A percentile compares a stretch with the other conserved stretches of the same genome.
Evolutionary conservation across 1,139 yeast species (phyloP).

Genomic region (Zygosaccharomyces sapae): DNA sequence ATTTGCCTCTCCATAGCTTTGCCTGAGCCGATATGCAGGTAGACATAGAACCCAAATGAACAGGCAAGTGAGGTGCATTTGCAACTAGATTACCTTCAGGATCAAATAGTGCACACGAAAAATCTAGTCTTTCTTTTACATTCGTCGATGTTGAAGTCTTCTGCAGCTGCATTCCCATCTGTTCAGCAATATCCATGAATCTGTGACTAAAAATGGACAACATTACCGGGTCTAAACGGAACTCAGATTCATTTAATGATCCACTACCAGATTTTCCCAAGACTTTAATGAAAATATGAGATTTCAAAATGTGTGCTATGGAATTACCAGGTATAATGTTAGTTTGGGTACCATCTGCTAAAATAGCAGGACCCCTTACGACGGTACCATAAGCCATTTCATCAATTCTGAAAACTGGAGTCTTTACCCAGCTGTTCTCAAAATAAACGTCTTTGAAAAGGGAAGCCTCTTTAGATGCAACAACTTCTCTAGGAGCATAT

Average conservation of each 20-base stretch:
- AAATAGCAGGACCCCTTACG: slow-evolving; percentile 72
- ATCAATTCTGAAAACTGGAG: slow-evolving; percentile 51
- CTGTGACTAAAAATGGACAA: slow-evolving; percentile 77
- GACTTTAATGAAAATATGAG: slow-evolving; percentile 49
- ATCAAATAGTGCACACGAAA: slow-evolving; percentile 80
- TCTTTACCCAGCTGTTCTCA: slow-evolving; percentile 47
- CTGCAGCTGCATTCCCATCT: slow-evolving; percentile 78
- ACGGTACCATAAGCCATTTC: slow-evolving; percentile 50
- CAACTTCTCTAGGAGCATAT: slow-evolving; percentile 16
- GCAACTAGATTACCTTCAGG: slow-evolving; percentile 74
- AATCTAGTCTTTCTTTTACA: slow-evolving; percentile 77
- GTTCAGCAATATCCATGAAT: slow-evolving; percentile 85
- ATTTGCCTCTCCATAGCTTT: slow-evolving; percentile 55
- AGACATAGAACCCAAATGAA: slow-evolving; percentile 84
- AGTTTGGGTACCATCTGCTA: slow-evolving; percentile 85
- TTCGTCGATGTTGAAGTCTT: slow-evolving; percentile 82
- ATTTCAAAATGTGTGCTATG: slow-evolving; percentile 55
- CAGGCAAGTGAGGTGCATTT: slow-evolving; percentile 86
- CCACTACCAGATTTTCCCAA: slow-evolving; percentile 34
- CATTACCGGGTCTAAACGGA: slow-evolving; percentile 59
- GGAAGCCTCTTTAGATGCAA: slow-evolving; percentile 28
- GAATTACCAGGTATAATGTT: slow-evolving; percentile 71
- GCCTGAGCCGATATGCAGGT: slow-evolving; percentile 72
- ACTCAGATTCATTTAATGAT: not conserved
- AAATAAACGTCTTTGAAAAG: slow-evolving; percentile 43